Evolutionary conservation across 768 basidiomycete genomes (phyloP).

Genomic region (Fomitopsis serialis): DNA sequence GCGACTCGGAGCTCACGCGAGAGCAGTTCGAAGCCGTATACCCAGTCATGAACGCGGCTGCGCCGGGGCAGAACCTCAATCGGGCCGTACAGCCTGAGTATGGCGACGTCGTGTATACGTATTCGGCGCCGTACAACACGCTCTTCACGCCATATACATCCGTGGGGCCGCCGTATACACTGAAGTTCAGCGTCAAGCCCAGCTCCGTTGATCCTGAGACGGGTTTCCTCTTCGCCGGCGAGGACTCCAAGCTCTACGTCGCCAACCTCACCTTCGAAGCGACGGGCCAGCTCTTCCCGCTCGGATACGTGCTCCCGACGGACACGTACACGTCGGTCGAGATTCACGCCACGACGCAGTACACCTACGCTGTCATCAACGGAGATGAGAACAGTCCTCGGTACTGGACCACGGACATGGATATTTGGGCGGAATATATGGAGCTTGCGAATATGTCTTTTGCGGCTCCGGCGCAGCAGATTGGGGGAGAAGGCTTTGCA

Average conservation of each 20-base stretch:
- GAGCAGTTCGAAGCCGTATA: constrained; percentile 32
- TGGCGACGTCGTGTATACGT: constrained; percentile 26
- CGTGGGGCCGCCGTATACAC: constrained; percentile 39
- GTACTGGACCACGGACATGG: constrained; percentile 32
- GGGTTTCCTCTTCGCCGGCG: constrained; percentile 29
- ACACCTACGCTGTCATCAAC: constrained; percentile 29
- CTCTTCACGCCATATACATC: constrained; percentile 28
- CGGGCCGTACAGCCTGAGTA: constrained; percentile 27
- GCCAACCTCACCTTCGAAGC: constrained; percentile 35
- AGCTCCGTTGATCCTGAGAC: constrained; percentile 4
- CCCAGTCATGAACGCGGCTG: constrained; percentile 30
- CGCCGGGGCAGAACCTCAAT: constrained; percentile 40
- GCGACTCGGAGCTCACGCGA: constrained; percentile 27
- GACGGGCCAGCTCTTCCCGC: constrained; percentile 31
- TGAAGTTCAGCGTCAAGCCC: constrained; percentile 34
- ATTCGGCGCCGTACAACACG: constrained; percentile 7
- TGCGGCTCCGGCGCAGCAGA: constrained; percentile 32
- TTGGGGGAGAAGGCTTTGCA: constrained; percentile 30
- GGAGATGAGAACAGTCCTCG: constrained; percentile 17
- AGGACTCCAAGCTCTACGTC: constrained; percentile 30
- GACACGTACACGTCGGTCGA: constrained; percentile 29
- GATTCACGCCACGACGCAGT: constrained; percentile 31
- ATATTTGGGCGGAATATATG: constrained; percentile 37
- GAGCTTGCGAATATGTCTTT: constrained; percentile 38
- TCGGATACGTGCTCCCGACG: constrained; percentile 24